phyloP scores from a whole-genome alignment of 2,329 filamentous ascomycete genomes.

The Talaromyces sp. region DNA sequence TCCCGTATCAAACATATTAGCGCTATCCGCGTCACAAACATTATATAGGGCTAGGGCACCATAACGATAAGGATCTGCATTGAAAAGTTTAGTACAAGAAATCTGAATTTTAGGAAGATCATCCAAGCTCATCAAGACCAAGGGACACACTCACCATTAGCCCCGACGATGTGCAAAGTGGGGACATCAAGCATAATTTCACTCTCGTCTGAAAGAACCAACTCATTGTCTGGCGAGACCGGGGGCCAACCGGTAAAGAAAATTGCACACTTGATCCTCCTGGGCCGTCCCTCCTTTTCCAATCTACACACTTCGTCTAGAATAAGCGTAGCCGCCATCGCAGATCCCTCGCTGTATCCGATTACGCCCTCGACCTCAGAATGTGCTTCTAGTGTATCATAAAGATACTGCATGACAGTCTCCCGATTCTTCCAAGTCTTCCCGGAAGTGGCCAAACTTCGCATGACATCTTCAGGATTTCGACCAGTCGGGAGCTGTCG shows the following conservation, averaged over 20 bases:
- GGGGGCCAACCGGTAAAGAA: slow-evolving; percentile 51
- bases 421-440: slow-evolving; percentile 23
- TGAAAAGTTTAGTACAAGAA: not conserved
- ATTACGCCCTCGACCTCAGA: slow-evolving; percentile 52
- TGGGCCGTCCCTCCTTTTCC: slow-evolving; percentile 34
- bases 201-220: slow-evolving; percentile 41
- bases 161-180: slow-evolving; percentile 41
- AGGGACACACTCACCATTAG: slow-evolving; percentile 16
- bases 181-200: slow-evolving; percentile 43
- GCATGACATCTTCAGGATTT: slow-evolving; percentile 19
- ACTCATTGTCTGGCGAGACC: slow-evolving; percentile 29
- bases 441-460: slow-evolving; percentile 18
- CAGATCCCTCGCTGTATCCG: slow-evolving; percentile 61
- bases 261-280: slow-evolving; percentile 45
- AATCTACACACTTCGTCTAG: slow-evolving; percentile 49
- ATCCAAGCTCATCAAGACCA: not conserved
- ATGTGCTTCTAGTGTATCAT: slow-evolving; percentile 45
- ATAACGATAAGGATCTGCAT: slow-evolving; percentile 57
- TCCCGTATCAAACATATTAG: slow-evolving; percentile 62
- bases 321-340: slow-evolving; percentile 53
- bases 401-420: slow-evolving; percentile 31
- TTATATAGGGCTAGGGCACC: slow-evolving; percentile 61
- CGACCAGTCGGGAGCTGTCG: slow-evolving; percentile 19
- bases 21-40: slow-evolving; percentile 58
- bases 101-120: not conserved